Conservation (phyloP, 768 basidiomycete species). For the Lactarius tabidus region DNA sequence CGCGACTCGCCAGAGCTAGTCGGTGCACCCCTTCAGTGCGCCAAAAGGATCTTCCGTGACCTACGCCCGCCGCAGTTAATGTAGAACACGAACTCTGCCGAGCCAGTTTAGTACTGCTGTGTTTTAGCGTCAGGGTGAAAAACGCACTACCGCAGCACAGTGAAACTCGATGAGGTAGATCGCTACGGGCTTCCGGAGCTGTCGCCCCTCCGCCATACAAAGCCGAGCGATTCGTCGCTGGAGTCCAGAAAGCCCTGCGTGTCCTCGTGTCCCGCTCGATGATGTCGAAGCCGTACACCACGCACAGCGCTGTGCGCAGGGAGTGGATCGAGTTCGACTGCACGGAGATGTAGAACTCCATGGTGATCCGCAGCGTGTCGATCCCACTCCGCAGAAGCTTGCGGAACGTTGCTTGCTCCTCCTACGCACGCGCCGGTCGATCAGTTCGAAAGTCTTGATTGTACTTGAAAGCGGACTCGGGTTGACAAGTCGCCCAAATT, state of each 20-base stretch:
- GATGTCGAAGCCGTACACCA: conserved; percentile 98
- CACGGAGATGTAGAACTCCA: conserved; percentile 99
- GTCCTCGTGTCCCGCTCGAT: conserved; percentile 93
- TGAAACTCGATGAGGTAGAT: conserved; percentile 93
- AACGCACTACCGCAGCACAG: conserved; percentile 92
- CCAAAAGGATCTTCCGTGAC: conserved; percentile 88
- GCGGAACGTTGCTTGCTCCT: conserved; percentile 85
- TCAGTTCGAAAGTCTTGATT: conserved; percentile 95
- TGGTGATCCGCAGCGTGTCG: conserved; percentile 88
- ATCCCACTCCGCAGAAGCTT: conserved; percentile 92
- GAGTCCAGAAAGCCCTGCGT: conserved; percentile 96
- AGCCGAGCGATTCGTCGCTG: conserved; percentile 84
- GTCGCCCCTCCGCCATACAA: conserved; percentile 80
- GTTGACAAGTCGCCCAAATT: conserved; percentile 95
- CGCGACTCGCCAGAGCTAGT: conserved; percentile 81
- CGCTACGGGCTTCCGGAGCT: conserved; percentile 88
- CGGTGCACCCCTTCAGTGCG: conserved; percentile 94
- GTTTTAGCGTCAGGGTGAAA: too few species aligned
- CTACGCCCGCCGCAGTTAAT: conserved; percentile 95
- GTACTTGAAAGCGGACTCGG: conserved; percentile 92
- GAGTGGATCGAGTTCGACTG: conserved; percentile 95
- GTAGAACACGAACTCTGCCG: conserved; percentile 94
- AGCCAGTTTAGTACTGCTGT: neutral
- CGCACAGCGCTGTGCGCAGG: conserved; percentile 94
- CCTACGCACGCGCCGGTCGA: conserved; percentile 80